phyloP scores from a whole-genome alignment of 2,329 filamentous ascomycete genomes.

The Myrmaecium sp. region DNA sequence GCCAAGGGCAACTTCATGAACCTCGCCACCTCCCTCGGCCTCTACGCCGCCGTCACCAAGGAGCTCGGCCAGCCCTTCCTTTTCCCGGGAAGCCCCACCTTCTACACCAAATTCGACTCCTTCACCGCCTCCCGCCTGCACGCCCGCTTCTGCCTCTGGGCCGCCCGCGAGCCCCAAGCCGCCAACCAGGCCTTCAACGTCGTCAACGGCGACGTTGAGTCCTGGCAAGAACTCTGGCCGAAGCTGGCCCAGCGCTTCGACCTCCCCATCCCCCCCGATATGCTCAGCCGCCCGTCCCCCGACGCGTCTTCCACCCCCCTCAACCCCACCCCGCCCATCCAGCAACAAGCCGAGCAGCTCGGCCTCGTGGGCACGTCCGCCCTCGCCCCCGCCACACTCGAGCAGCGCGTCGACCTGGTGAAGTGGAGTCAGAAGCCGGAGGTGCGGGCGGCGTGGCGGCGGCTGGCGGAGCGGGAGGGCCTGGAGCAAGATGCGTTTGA shows the following conservation, averaged over 20 bases:
- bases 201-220: slow-evolving; percentile 24
- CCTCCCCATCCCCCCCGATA: neutral
- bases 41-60: slow-evolving; percentile 14
- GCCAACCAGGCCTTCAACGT: slow-evolving; percentile 27
- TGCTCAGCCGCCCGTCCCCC: neutral
- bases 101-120: slow-evolving; percentile 15
- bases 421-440: slow-evolving; percentile 25
- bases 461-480: slow-evolving; percentile 16
- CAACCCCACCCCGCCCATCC: neutral
- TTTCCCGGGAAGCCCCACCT: slow-evolving; percentile 13
- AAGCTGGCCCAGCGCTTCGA: slow-evolving; percentile 6
- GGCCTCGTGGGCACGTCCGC: slow-evolving; percentile 10
- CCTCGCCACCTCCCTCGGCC: slow-evolving; percentile 11
- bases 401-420: slow-evolving; percentile 23
- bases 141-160: slow-evolving; percentile 16
- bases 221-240: slow-evolving; percentile 28
- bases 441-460: slow-evolving; percentile 23
- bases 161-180: slow-evolving; percentile 14
- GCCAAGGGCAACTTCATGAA: slow-evolving; percentile 24
- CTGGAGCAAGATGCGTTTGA: slow-evolving; percentile 24
- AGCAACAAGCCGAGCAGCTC: slow-evolving; percentile 9
- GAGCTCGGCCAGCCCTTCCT: slow-evolving; percentile 12
- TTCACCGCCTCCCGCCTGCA: slow-evolving; percentile 13
- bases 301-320: neutral
- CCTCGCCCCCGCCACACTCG: slow-evolving; percentile 4